A percentile compares a stretch with the other conserved stretches of the same genome.
These are phyloP conservation scores for Cercospora sp. DNA, from an alignment of 2,329 filamentous ascomycete genomes.

Conservation along the genomic window DNA sequence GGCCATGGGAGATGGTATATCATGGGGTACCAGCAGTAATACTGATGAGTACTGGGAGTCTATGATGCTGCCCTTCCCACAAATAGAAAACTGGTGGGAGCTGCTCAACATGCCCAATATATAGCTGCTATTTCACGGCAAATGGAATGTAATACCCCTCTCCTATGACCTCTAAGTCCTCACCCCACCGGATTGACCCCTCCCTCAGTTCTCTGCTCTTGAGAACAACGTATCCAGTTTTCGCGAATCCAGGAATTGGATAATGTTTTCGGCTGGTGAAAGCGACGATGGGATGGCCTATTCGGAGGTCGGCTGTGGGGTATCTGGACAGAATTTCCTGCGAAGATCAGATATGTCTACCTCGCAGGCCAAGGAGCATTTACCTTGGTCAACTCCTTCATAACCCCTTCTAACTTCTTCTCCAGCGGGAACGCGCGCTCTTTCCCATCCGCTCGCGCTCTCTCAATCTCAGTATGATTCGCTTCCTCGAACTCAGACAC, in stretches of 20 bases:
- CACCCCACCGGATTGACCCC: not conserved
- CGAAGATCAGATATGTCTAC: not conserved
- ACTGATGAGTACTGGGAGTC: no score
- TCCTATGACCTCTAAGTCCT: not conserved
- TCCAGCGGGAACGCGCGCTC: not conserved
- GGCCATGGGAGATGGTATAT: no score
- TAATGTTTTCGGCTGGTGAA: not conserved
- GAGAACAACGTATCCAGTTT: not conserved
- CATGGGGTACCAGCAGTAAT: no score
- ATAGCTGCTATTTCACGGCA: not conserved
- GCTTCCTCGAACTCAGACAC: not conserved
- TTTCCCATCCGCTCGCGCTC: not conserved
- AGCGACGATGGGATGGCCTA: not conserved
- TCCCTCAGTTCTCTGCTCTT: not conserved
- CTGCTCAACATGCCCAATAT: no score
- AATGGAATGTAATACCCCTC: not conserved
- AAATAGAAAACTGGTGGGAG: no score
- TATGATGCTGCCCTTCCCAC: no score
- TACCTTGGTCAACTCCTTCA: not conserved
- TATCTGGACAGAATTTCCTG: not conserved
- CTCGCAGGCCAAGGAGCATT: not conserved
- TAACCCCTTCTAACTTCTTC: not conserved
- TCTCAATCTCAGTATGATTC: not conserved
- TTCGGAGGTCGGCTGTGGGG: not conserved
- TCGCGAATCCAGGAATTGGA: not conserved